Conservation (phyloP, 2,329 filamentous ascomycete species). For the Xylaria sp. region DNA sequence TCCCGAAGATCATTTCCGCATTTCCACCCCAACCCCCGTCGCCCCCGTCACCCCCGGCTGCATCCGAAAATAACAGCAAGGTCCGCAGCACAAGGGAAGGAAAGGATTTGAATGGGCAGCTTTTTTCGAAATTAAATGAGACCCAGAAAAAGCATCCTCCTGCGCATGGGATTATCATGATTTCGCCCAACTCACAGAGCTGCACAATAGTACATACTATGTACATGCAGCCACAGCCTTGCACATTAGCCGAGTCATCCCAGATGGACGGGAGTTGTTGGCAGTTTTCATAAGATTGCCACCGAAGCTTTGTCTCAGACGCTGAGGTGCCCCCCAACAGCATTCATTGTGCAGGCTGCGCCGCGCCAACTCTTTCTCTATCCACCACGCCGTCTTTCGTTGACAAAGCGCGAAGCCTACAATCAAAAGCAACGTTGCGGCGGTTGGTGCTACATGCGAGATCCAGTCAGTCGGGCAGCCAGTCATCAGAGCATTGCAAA, state of each 20-base stretch:
- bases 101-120: too few relatives aligned
- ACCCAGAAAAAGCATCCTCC: neutral
- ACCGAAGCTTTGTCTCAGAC: neutral
- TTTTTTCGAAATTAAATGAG: neutral
- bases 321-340: too few relatives aligned
- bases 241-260: too few relatives aligned
- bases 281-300: neutral
- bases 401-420: neutral
- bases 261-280: too few relatives aligned
- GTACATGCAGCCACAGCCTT: too few relatives aligned
- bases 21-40: neutral
- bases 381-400: neutral
- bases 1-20: neutral
- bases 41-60: neutral
- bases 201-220: too few relatives aligned
- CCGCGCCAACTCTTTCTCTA: neutral
- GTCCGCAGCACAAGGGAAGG: too few relatives aligned
- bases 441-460: neutral
- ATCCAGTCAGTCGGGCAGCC: too few relatives aligned
- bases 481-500: neutral
- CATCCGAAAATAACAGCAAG: neutral
- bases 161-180: too few relatives aligned
- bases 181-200: too few relatives aligned
- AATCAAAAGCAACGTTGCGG: neutral
- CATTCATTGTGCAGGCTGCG: neutral